Evolutionary conservation across 1,284 basidiomycete species (phyloP).

Genomic region (Cryptococcus amylolentus): DNA sequence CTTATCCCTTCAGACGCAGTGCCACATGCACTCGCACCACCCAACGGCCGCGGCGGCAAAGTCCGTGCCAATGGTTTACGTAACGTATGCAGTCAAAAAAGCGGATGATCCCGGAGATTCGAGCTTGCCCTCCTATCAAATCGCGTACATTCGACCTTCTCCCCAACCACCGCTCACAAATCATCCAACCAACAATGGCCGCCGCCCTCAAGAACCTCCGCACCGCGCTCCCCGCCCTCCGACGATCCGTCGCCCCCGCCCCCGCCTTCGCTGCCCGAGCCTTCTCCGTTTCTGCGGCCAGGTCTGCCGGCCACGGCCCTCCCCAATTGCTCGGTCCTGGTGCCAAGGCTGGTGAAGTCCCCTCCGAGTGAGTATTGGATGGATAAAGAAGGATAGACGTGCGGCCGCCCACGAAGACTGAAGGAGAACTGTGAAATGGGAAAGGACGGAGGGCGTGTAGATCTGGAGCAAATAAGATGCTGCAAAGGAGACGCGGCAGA

Average conservation of each 20-base stretch:
- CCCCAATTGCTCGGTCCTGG: conserved; percentile 43
- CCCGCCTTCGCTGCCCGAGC: conserved; percentile 25
- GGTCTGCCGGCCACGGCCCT: conserved; percentile 29
- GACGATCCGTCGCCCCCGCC: conserved; percentile 19
- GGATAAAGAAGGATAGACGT: neutral
- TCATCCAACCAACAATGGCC: conserved; percentile 26
- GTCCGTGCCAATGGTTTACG: too few relatives aligned
- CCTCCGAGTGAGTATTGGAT: conserved; percentile 42
- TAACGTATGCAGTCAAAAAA: too few relatives aligned
- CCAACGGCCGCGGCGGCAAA: too few relatives aligned
- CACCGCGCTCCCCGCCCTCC: conserved; percentile 19
- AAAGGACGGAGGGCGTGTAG: too few relatives aligned
- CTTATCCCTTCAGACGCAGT: too few relatives aligned
- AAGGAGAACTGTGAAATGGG: neutral
- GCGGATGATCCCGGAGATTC: neutral
- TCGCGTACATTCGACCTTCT: conserved; percentile 1
- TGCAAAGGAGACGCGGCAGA: neutral
- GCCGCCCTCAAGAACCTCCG: conserved; percentile 39
- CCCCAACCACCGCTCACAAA: conserved; percentile 10
- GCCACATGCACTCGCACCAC: too few relatives aligned
- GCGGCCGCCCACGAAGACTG: neutral
- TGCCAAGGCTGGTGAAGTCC: conserved; percentile 43
- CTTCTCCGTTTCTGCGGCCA: conserved; percentile 41
- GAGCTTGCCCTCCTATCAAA: neutral
- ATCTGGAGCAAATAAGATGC: neutral